Base-by-base conservation (phyloP, 2,329 filamentous ascomycete genomes). In the Penicillium sclerotiorum region DNA sequence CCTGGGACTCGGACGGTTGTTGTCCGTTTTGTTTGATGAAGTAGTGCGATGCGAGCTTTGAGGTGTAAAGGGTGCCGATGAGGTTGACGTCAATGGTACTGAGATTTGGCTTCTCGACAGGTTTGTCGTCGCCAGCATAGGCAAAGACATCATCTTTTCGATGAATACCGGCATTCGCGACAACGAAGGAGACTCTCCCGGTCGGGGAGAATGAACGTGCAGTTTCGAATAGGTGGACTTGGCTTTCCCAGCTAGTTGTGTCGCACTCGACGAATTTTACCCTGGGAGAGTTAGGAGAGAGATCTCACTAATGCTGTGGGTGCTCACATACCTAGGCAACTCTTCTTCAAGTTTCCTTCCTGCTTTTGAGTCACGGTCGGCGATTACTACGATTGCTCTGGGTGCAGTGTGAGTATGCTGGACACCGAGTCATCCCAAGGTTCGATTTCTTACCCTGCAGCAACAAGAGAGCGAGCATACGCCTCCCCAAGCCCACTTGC, bases 41-140 rank as follows among this genome's bases (percentile, higher is more conserved):
- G 53, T 74, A 69, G 55, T 73, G 69, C 1, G 49, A 58, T 0
- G 76, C 76, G 0, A 79, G 65, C 53, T 78, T 79, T 49, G 71
- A 68, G 0, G 77, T 79, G 57, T 77, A 78, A 4, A 77, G 47
- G 0, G 68, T 69, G 2, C 76, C 77, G 4, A 68, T 58, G 9
- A 75, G 54, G 45, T 76, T 75, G 21, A 75, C 67, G 8, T 74
- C 58, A 7, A 77, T 60, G 11, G 67, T 70, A 13, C 57, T 58
- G 49, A 73, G 52, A 21, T 72, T 64, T 2, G 69, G 66, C 32
- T 62, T 47, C 7, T 58, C 30, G 8, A 65, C 66, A 21, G 46
- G 50, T 35, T 53, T 30, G 9, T 54, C 54, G 13, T 59, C 58
- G 50, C 60, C 50, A 20, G 54, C 37, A 36, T 53, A 61, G 1